A percentile compares a stretch with the other conserved stretches of the same genome.
phyloP scores from a whole-genome alignment of 331 rosid genomes.

The Saraca asoca region DNA sequence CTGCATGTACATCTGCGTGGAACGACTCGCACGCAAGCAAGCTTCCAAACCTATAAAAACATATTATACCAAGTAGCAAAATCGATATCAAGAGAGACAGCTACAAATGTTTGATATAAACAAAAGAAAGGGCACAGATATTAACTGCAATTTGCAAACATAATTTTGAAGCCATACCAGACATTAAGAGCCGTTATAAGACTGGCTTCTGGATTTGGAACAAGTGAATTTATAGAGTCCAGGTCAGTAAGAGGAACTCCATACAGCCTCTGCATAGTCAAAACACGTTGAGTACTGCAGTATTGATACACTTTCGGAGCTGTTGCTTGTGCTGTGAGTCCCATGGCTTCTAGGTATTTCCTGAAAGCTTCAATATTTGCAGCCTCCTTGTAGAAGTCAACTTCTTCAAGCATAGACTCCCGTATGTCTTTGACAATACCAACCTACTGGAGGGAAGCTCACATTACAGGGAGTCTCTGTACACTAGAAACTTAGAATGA shows the following conservation, averaged over 20 bases:
- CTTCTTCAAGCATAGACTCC: constrained; percentile 98
- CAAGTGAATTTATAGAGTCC: constrained; percentile 80
- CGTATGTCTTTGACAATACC: constrained; percentile 91
- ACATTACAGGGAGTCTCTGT: constrained; percentile 41
- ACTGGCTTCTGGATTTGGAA: constrained; percentile 77
- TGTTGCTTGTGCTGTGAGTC: constrained; percentile 86
- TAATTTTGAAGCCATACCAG: constrained; percentile 56
- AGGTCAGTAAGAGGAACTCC: constrained; percentile 97
- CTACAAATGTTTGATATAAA: constrained; percentile 13
- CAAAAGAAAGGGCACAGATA: constrained; percentile 11
- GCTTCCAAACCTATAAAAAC: constrained; percentile 90
- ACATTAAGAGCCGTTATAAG: constrained; percentile 95
- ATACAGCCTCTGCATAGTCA: constrained; percentile 90
- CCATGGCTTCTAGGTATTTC: constrained; percentile 83
- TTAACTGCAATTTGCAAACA: constrained; percentile 5
- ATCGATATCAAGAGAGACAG: constrained; percentile 21
- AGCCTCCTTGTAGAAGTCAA: constrained; percentile 96
- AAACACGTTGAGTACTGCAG: constrained; percentile 71
- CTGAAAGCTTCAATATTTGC: constrained; percentile 85
- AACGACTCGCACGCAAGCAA: constrained; percentile 95
- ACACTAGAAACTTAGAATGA: constrained; percentile 17
- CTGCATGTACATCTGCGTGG: constrained; percentile 98
- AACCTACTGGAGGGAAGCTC: constrained; percentile 61
- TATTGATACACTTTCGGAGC: constrained; percentile 88
- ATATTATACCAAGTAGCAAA: constrained; percentile 29